Percentiles rank a stretch among this genome's conserved stretches.
Conservation (phyloP, 2,329 filamentous ascomycete species). For the Arthroderma sp. region DNA sequence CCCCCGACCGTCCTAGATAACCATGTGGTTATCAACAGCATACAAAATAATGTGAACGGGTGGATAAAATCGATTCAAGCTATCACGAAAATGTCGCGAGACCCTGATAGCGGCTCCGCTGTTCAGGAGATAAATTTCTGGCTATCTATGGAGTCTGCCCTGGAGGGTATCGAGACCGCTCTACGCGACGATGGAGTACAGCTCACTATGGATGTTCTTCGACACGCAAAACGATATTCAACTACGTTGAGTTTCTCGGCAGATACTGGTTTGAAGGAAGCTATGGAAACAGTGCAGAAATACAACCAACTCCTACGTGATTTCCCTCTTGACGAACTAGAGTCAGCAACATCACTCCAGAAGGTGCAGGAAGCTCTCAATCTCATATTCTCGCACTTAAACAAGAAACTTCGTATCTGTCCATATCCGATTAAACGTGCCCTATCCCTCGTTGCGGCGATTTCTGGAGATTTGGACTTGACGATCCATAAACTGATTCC, state of each 20-base stretch:
- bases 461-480: slow-evolving; percentile 82
- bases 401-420: slow-evolving; percentile 94
- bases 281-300: slow-evolving; percentile 90
- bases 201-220: slow-evolving; percentile 85
- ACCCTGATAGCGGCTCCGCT: slow-evolving; percentile 65
- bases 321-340: slow-evolving; percentile 86
- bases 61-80: slow-evolving; percentile 99
- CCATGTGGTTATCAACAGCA: slow-evolving; percentile 80
- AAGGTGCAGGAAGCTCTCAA: slow-evolving; percentile 83
- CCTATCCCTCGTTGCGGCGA: slow-evolving; percentile 87
- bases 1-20: slow-evolving; percentile 66
- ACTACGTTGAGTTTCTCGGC: slow-evolving; percentile 93
- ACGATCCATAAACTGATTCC: slow-evolving; percentile 76
- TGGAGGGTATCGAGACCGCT: slow-evolving; percentile 85
- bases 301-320: slow-evolving; percentile 99
- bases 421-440: slow-evolving; percentile 89
- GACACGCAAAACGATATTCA: slow-evolving; percentile 95
- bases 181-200: slow-evolving; percentile 77
- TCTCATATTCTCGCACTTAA: slow-evolving; percentile 85
- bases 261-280: slow-evolving; percentile 91
- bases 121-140: slow-evolving; percentile 99
- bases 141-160: slow-evolving; percentile 87
- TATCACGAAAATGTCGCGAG: slow-evolving; percentile 86
- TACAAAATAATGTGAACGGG: slow-evolving; percentile 86
- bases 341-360: slow-evolving; percentile 77